Base-by-base conservation (phyloP, 2,329 filamentous ascomycete genomes). In the Pseudogymnoascus sp. region DNA sequence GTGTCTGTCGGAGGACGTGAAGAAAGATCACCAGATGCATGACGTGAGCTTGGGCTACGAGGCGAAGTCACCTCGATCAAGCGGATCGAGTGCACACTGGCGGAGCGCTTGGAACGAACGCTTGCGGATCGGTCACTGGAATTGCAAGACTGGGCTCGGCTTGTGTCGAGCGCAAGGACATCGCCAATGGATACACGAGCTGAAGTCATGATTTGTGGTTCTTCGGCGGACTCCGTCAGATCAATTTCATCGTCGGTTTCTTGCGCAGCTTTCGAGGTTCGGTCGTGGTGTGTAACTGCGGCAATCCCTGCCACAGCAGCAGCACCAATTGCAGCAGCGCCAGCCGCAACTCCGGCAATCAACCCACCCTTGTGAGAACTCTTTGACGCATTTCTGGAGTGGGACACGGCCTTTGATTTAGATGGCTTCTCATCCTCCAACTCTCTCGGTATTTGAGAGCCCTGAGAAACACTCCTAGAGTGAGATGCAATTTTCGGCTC, bases 201-300 rank as follows among this genome's bases (percentile, higher is more conserved):
- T 26, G 72, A 73, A 8, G 72, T 74, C 70, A 75, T 71, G 46
- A 75, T 73, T 61, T 71, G 68, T 24, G 71, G 69, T 59, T 73
- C 73, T 65, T 73, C 73, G 5, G 64, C 65, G 22, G 70, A 67
- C 35, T 70, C 71, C 10, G 71, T 70, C 28, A 72, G 68, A 26
- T 64, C 61, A 33, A 26, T 19, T 22, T 62, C 61, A 4, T 62
- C 68, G 11, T 68, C 65, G 12, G 63, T 26, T 14, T 65, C 62
- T 26, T 46, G 12, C 12, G 62, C 14, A 10, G 63, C 65, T 14
- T 65, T 68, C 33, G 67, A 66, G 12, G 67, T 67, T 16, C 67
- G 67, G 59, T 68, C 60, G 12, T 67, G 67, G 10, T 67, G 66
- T 16, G 65, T 67, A 28, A 65, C 65, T 28, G 66, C 64, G 7